These are phyloP conservation scores for Alloascoidea africana DNA, from an alignment of 805 yeast species.

Conservation along the genomic window DNA sequence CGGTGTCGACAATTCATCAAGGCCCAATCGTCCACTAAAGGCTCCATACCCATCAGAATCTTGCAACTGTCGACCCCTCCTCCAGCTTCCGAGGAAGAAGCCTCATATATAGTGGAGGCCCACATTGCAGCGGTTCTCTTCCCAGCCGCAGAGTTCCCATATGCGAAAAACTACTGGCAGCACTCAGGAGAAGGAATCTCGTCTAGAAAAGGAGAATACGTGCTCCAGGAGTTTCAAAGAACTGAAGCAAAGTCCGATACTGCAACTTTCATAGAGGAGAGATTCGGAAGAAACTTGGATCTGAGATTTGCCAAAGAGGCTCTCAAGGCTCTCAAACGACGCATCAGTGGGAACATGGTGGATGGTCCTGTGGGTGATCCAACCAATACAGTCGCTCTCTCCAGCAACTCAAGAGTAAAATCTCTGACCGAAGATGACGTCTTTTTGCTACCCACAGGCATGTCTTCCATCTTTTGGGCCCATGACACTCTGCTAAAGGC, in stretches of 20 bases:
- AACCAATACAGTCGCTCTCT: slow-evolving; percentile 8
- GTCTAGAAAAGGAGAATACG: slow-evolving; percentile 78
- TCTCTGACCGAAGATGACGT: slow-evolving; percentile 47
- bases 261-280: slow-evolving; percentile 63
- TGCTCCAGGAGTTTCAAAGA: slow-evolving; percentile 41
- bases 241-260: slow-evolving; percentile 28
- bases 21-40: slow-evolving; percentile 17
- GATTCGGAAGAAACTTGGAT: slow-evolving; percentile 83
- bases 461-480: slow-evolving; percentile 81
- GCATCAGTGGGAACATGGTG: slow-evolving; percentile 57
- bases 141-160: slow-evolving; percentile 36
- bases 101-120: slow-evolving; percentile 44
- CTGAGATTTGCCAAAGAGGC: slow-evolving; percentile 64
- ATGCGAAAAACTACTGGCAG: slow-evolving; percentile 90
- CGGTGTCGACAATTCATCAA: slow-evolving; percentile 71
- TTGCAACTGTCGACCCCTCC: slow-evolving; percentile 60
- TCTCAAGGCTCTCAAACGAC: slow-evolving; percentile 50
- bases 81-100: slow-evolving; percentile 45
- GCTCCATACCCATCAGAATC: slow-evolving; percentile 32
- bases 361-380: slow-evolving; percentile 20
- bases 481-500: slow-evolving; percentile 28
- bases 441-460: slow-evolving; percentile 77
- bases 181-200: slow-evolving; percentile 96
- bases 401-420: slow-evolving; percentile 9
- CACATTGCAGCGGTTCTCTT: slow-evolving; percentile 70